These are phyloP conservation scores for Priceomyces medius DNA, from an alignment of 805 yeast species.

Conservation along the genomic window DNA sequence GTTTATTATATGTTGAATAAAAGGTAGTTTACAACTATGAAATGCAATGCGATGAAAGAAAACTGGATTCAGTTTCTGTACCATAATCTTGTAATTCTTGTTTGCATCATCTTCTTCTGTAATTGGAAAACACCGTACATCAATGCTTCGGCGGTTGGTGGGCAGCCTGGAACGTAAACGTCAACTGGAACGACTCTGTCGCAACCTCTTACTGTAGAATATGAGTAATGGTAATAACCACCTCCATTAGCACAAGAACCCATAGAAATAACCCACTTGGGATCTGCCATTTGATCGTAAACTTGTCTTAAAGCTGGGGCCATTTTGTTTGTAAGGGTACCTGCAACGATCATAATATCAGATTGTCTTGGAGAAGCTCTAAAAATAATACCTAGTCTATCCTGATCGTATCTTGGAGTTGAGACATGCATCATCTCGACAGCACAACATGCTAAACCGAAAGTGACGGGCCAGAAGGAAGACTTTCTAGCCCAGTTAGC, in stretches of 20 bases:
- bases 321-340: slow-evolving; percentile 89
- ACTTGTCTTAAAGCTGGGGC: slow-evolving; percentile 92
- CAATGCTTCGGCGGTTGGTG: slow-evolving; percentile 87
- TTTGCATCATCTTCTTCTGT: slow-evolving; percentile 85
- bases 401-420: slow-evolving; percentile 89
- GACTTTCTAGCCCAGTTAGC: slow-evolving; percentile 92
- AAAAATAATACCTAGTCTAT: slow-evolving; percentile 87
- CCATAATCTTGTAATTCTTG: slow-evolving; percentile 82
- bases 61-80: slow-evolving; percentile 49
- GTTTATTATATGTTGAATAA: slow-evolving; percentile 1
- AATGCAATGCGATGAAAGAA: slow-evolving; percentile 1
- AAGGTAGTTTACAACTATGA: slow-evolving; percentile 3
- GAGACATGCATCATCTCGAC: slow-evolving; percentile 95
- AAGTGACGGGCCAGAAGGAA: slow-evolving; percentile 90
- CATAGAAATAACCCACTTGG: slow-evolving; percentile 93
- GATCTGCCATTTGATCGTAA: slow-evolving; percentile 92
- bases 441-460: slow-evolving; percentile 91
- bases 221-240: slow-evolving; percentile 87
- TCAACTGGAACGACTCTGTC: slow-evolving; percentile 88
- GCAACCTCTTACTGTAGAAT: slow-evolving; percentile 86
- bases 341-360: slow-evolving; percentile 90
- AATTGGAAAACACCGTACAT: slow-evolving; percentile 88
- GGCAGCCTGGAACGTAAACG: slow-evolving; percentile 90
- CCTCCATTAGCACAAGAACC: slow-evolving; percentile 95
- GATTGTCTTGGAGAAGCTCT: slow-evolving; percentile 93